Evolutionary conservation across 805 yeast species (phyloP).

Genomic region (Kodamaea hsintzibuensis): DNA sequence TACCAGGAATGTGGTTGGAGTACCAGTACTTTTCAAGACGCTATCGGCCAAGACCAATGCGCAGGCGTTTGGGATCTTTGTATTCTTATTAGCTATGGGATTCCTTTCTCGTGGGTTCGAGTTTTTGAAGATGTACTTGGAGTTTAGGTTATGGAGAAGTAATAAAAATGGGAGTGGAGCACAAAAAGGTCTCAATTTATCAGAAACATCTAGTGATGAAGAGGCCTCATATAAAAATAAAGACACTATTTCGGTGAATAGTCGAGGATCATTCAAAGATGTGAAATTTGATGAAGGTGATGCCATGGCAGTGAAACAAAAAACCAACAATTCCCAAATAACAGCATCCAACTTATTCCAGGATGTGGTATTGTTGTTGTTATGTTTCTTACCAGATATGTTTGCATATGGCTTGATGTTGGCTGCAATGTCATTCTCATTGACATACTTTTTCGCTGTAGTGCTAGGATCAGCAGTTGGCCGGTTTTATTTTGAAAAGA

Average conservation of each 20-base stretch:
- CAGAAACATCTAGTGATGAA: background rate
- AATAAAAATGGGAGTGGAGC: slow-evolving; percentile 14
- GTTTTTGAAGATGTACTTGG: slow-evolving; percentile 62
- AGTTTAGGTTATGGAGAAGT: slow-evolving; percentile 63
- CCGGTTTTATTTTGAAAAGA: slow-evolving; percentile 59
- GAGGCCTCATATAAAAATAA: slow-evolving; percentile 1
- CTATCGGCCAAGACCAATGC: slow-evolving; percentile 56
- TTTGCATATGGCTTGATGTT: slow-evolving; percentile 74
- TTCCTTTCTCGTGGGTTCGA: slow-evolving; percentile 60
- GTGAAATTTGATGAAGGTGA: slow-evolving; percentile 7
- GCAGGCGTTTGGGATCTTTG: slow-evolving; percentile 73
- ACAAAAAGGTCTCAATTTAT: slow-evolving; percentile 13
- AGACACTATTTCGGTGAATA: background rate
- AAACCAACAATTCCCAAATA: background rate
- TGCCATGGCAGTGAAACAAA: background rate
- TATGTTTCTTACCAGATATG: slow-evolving; percentile 64
- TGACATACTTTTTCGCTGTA: slow-evolving; percentile 72
- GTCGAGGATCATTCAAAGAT: slow-evolving; percentile 1
- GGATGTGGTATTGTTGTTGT: slow-evolving; percentile 55
- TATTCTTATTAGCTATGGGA: slow-evolving; percentile 57
- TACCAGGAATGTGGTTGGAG: slow-evolving; percentile 48
- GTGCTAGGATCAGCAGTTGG: slow-evolving; percentile 69
- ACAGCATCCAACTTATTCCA: slow-evolving; percentile 29
- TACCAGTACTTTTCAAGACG: slow-evolving; percentile 63
- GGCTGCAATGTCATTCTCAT: slow-evolving; percentile 71